phyloP scores from a whole-genome alignment of 257 asterid genomes.

The Fraxinus americana region DNA sequence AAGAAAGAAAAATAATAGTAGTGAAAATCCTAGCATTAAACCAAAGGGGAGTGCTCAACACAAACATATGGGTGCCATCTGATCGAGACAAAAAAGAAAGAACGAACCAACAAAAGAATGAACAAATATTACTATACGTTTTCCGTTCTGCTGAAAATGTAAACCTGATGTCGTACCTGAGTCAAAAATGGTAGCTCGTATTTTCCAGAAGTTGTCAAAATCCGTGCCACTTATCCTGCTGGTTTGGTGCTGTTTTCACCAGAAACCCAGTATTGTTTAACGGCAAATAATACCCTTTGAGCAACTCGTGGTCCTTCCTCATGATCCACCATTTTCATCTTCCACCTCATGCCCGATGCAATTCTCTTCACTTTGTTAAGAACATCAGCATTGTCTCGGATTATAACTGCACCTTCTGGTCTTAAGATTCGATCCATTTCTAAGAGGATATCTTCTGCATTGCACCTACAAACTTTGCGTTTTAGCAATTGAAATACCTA shows the following conservation, averaged over 20 bases:
- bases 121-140: not conserved
- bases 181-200: not conserved
- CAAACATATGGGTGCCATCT: not conserved
- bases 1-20: not conserved
- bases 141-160: not conserved
- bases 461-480: conserved; percentile 29
- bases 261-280: conserved; percentile 41
- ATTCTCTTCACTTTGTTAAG: conserved; percentile 36
- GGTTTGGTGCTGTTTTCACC: conserved; percentile 30
- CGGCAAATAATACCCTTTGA: conserved; percentile 43
- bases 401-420: conserved; percentile 52
- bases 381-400: conserved; percentile 41
- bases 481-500: not conserved
- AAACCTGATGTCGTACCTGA: not conserved
- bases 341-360: conserved; percentile 49
- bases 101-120: not conserved
- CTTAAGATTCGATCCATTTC: conserved; percentile 49
- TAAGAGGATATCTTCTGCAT: conserved; percentile 38
- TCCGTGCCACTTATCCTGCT: not conserved
- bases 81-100: not conserved
- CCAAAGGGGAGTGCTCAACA: not conserved
- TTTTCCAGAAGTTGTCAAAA: not conserved
- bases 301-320: conserved; percentile 46
- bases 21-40: not conserved
- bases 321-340: conserved; percentile 37